phyloP scores from a whole-genome alignment of 345 rosid species.

The Gossypium australe region DNA sequence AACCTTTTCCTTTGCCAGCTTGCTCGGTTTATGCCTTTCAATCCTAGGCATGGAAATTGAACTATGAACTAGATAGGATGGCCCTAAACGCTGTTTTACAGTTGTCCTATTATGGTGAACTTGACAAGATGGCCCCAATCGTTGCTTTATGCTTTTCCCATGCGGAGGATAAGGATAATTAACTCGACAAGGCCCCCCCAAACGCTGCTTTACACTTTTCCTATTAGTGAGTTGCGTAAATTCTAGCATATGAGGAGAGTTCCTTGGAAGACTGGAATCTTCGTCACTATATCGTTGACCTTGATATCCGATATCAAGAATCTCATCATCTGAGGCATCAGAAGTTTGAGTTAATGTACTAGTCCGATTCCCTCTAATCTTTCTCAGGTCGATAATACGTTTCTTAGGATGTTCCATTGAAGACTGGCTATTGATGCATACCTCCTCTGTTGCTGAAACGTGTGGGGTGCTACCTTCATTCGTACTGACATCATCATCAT shows the following conservation, averaged over 20 bases:
- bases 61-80: neutral
- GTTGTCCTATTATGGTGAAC: conserved; percentile 11
- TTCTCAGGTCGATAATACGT: conserved; percentile 18
- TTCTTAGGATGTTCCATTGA: neutral
- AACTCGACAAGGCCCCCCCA: conserved; percentile 6
- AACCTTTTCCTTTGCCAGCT: conserved; percentile 12
- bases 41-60: conserved; percentile 19
- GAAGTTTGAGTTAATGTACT: neutral
- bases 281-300: neutral
- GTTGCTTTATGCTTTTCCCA: conserved; percentile 13
- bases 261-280: neutral
- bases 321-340: conserved; percentile 10
- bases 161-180: neutral
- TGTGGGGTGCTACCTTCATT: neutral
- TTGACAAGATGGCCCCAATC: conserved; percentile 12
- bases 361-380: neutral
- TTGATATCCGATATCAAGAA: neutral
- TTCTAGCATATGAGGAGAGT: neutral
- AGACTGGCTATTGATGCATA: neutral
- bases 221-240: conserved; percentile 6
- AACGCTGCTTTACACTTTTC: conserved; percentile 11
- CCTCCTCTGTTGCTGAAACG: neutral
- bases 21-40: conserved; percentile 13
- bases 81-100: conserved; percentile 9
- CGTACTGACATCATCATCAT: neutral